Evolutionary conservation across 2,329 filamentous ascomycete species (phyloP).

Genomic region (Ophiostoma australiae): DNA sequence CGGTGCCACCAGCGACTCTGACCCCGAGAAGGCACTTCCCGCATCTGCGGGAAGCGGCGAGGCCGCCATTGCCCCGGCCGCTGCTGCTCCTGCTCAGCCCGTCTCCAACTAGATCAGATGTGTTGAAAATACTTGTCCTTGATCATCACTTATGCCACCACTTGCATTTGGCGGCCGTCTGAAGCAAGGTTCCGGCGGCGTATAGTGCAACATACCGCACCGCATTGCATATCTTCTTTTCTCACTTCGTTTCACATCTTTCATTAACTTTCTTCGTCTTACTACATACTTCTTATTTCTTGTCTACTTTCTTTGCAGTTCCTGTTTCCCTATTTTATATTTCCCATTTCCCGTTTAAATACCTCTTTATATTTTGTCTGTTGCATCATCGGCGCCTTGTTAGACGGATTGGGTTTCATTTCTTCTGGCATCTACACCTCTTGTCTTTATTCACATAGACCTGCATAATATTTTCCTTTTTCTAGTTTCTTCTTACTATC

Average conservation of each 20-base stretch:
- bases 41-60: background rate
- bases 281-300: background rate
- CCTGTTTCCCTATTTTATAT: background rate
- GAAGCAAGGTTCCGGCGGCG: background rate
- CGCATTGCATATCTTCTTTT: background rate
- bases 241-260: background rate
- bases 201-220: background rate
- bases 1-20: constrained; percentile 9
- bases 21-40: constrained; percentile 20
- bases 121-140: background rate
- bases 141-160: background rate
- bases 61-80: background rate
- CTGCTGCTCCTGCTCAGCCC: background rate
- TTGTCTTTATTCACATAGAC: background rate
- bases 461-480: background rate
- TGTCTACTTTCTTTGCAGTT: background rate
- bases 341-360: background rate
- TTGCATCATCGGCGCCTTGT: constrained; percentile 9
- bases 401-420: constrained; percentile 4
- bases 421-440: background rate
- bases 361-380: constrained; percentile 7
- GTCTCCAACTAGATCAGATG: background rate
- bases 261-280: background rate
- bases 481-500: background rate
- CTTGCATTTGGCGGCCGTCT: background rate